Conservation (phyloP, 2,329 filamentous ascomycete genomes). For the Fusarium avenaceum region DNA sequence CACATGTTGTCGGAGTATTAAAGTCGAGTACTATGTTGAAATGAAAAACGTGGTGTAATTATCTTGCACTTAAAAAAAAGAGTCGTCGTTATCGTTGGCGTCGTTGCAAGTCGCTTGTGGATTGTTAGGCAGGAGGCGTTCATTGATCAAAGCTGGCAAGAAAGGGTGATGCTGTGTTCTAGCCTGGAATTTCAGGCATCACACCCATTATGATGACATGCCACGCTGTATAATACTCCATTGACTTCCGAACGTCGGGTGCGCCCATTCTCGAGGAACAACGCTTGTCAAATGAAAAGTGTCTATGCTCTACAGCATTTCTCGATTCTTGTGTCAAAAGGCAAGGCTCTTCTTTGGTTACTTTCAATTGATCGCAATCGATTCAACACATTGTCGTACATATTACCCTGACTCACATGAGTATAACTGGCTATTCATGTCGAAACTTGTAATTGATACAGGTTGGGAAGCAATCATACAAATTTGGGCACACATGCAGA, state of each 20-base stretch:
- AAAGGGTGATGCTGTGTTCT: conserved; percentile 43
- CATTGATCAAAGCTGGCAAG: conserved; percentile 50
- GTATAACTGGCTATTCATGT: too few relatives aligned
- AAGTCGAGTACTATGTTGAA: conserved; percentile 38
- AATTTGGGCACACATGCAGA: too few relatives aligned
- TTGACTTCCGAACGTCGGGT: conserved; percentile 9
- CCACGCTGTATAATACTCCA: conserved; percentile 31
- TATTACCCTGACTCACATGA: too few relatives aligned
- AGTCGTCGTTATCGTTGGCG: conserved; percentile 47
- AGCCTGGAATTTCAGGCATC: conserved; percentile 48
- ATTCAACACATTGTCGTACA: too few relatives aligned
- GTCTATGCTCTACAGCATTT: too few relatives aligned
- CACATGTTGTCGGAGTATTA: conserved; percentile 74
- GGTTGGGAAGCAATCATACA: too few relatives aligned
- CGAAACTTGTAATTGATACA: too few relatives aligned
- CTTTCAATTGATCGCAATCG: too few relatives aligned
- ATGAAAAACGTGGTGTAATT: conserved; percentile 34
- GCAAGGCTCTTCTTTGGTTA: too few relatives aligned
- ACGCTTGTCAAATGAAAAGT: neutral
- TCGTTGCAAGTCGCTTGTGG: conserved; percentile 43
- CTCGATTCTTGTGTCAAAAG: too few relatives aligned
- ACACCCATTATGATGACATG: conserved; percentile 35
- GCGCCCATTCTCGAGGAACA: neutral
- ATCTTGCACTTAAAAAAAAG: conserved; percentile 25
- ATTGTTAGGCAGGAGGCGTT: conserved; percentile 41